phyloP scores from a whole-genome alignment of 257 asterid genomes.

The Fraxinus quadrangulata region DNA sequence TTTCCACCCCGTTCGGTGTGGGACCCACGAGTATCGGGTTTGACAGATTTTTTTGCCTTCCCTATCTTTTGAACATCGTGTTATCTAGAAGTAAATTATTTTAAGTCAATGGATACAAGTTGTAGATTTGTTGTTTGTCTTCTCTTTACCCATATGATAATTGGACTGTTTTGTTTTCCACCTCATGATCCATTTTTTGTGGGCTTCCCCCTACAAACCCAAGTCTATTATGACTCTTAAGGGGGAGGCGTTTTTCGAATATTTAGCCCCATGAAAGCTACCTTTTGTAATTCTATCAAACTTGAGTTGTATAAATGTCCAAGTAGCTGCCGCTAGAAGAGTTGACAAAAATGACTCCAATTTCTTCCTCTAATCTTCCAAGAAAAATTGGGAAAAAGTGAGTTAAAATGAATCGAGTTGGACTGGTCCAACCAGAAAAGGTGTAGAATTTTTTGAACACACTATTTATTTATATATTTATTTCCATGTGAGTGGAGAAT shows the following conservation, averaged over 20 bases:
- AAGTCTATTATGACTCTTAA: neutral
- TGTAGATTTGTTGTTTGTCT: neutral
- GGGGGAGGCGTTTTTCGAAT: neutral
- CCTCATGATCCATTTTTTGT: constrained; percentile 2
- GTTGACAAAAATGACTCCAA: neutral
- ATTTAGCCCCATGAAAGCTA: neutral
- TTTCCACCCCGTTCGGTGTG: too few relatives aligned
- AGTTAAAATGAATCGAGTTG: neutral
- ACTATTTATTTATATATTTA: too few relatives aligned
- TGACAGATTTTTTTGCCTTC: too few relatives aligned
- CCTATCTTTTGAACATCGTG: too few relatives aligned
- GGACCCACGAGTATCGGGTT: too few relatives aligned
- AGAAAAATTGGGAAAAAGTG: neutral
- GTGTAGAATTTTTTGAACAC: neutral
- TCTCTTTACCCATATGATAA: neutral
- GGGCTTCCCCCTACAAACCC: neutral
- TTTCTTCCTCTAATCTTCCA: neutral
- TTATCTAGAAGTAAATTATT: neutral
- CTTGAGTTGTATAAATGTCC: neutral
- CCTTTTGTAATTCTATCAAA: neutral
- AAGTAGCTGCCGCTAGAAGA: neutral
- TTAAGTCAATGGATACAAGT: neutral
- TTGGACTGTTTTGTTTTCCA: neutral
- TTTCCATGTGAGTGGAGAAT: too few relatives aligned
- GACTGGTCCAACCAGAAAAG: neutral